phyloP scores from a whole-genome alignment of 257 asterid genomes.

The Fraxinus anomala region DNA sequence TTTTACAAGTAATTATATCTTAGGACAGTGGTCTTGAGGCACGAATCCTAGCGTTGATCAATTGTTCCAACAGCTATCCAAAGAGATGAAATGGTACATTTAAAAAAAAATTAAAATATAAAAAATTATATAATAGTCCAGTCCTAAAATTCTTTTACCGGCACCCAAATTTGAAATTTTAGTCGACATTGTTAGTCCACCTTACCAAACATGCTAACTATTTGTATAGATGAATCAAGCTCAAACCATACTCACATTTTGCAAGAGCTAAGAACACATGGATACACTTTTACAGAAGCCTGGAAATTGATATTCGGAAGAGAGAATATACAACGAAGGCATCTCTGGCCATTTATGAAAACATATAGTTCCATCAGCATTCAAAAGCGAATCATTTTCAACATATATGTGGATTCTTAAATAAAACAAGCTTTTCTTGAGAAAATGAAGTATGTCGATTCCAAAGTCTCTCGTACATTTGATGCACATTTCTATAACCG shows the following conservation, averaged over 20 bases:
- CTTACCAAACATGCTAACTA: conserved; percentile 3
- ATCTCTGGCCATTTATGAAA: conserved; percentile 5
- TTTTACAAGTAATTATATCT: too few species aligned
- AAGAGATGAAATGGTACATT: too few species aligned
- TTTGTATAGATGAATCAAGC: not conserved
- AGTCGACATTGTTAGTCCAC: not conserved
- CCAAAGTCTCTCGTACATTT: not conserved
- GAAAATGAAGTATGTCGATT: conserved; percentile 23
- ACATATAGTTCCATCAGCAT: conserved; percentile 34
- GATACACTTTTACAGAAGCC: not conserved
- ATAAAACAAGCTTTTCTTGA: conserved; percentile 20
- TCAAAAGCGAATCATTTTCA: conserved; percentile 26
- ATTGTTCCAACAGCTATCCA: too few species aligned
- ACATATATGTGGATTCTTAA: conserved; percentile 30
- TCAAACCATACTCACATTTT: not conserved
- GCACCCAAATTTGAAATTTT: too few species aligned
- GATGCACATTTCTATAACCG: conserved; percentile 49
- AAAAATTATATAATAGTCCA: too few species aligned
- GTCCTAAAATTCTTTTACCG: too few species aligned
- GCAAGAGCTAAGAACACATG: not conserved
- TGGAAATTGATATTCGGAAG: not conserved
- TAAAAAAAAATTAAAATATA: too few species aligned
- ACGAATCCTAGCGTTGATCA: too few species aligned
- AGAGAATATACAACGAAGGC: conserved; percentile 33
- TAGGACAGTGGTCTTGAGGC: too few species aligned